Conservation (phyloP, 345 rosid species). For the Acer saccharum region DNA sequence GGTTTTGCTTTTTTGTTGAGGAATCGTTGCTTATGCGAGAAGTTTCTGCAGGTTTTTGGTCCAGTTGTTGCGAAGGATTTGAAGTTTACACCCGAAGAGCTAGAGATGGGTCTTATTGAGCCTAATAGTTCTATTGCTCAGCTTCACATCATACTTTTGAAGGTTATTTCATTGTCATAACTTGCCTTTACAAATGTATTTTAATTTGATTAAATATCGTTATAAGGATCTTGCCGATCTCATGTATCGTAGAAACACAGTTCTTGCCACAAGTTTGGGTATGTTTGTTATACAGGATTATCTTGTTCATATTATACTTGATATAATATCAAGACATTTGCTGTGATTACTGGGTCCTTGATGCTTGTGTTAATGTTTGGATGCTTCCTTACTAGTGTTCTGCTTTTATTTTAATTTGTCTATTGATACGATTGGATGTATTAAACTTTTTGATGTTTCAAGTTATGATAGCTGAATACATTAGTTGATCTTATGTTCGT, state of each 20-base stretch:
- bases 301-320: neutral
- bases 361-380: no score
- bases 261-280: neutral
- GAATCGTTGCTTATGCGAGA: neutral
- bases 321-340: neutral
- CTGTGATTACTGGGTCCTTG: neutral
- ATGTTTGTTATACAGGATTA: neutral
- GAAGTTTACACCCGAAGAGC: constrained; percentile 72
- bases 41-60: constrained; percentile 62
- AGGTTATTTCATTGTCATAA: constrained; percentile 43
- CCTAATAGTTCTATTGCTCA: constrained; percentile 51
- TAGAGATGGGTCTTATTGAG: constrained; percentile 65
- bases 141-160: constrained; percentile 69
- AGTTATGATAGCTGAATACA: neutral
- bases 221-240: neutral
- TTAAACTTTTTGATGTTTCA: neutral
- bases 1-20: neutral
- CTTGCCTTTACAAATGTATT: neutral
- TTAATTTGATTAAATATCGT: neutral
- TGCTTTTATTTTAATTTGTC: no score
- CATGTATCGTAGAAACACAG: neutral
- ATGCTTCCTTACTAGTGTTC: no score
- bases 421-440: neutral
- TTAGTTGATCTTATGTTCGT: no score
- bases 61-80: constrained; percentile 54